These are phyloP conservation scores for Mucor velutinosus DNA, from an alignment of 371 early-diverging fungal genomes.

Conservation along the genomic window DNA sequence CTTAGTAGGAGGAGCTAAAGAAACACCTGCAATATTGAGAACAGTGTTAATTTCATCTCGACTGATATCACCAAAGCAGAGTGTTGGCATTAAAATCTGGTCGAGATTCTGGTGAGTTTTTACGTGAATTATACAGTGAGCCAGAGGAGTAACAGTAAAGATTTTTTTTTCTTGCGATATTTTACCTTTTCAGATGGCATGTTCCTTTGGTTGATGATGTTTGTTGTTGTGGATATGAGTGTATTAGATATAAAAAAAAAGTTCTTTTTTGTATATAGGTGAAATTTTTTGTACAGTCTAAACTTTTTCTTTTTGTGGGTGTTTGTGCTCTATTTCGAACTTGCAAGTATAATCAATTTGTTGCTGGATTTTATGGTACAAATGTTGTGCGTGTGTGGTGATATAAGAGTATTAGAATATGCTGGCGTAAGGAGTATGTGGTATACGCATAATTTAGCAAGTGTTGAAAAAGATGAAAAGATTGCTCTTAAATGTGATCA, in stretches of 20 bases:
- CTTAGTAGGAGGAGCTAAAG: constrained; percentile 43
- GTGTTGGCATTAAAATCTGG: constrained; percentile 25
- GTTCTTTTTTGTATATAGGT: constrained; percentile 4
- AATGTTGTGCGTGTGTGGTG: not conserved
- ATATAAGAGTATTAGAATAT: not conserved
- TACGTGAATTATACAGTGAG: not conserved
- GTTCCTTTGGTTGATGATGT: not conserved
- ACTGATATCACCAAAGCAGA: constrained; percentile 60
- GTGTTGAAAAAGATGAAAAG: not conserved
- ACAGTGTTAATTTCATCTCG: constrained; percentile 64
- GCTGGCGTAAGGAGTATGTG: constrained; percentile 6
- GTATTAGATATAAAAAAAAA: constrained; percentile 4
- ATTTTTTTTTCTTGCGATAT: not conserved
- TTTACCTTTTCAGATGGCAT: constrained; percentile 32
- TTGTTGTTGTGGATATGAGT: not conserved
- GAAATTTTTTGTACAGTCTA: constrained; percentile 11
- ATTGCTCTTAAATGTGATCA: not conserved
- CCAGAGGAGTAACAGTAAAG: not conserved
- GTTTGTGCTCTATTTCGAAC: constrained; percentile 1
- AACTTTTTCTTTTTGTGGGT: constrained; percentile 5
- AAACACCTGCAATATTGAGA: constrained; percentile 50
- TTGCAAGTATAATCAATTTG: constrained; percentile 1
- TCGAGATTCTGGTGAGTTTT: constrained; percentile 19
- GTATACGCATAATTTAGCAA: constrained; percentile 20
- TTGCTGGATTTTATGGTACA: constrained; percentile 15